phyloP scores from a whole-genome alignment of 768 basidiomycete species.

The Pisolithus tinctorius region DNA sequence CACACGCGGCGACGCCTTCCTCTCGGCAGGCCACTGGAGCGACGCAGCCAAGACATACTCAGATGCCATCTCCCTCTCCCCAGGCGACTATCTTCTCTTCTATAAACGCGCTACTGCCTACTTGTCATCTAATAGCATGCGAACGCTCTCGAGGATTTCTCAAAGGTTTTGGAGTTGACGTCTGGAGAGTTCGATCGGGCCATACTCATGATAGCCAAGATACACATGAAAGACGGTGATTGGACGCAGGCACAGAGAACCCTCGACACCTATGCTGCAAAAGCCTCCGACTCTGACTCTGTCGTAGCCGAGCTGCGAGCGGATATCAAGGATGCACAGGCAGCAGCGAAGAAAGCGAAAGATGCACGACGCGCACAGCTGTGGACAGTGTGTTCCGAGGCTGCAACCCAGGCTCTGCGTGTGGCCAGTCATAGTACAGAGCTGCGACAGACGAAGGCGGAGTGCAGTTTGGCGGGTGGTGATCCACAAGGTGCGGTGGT shows the following conservation, averaged over 20 bases:
- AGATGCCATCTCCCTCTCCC: constrained; percentile 73
- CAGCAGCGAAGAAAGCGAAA: constrained; percentile 54
- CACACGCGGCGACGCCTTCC: constrained; percentile 58
- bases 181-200: constrained; percentile 74
- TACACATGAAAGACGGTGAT: constrained; percentile 75
- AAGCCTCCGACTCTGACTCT: constrained; percentile 37
- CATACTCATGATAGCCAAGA: constrained; percentile 81
- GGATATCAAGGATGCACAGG: constrained; percentile 55
- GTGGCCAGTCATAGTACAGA: constrained; percentile 64
- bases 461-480: constrained; percentile 72
- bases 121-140: constrained; percentile 68
- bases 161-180: constrained; percentile 71
- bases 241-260: constrained; percentile 56
- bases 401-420: constrained; percentile 61
- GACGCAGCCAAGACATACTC: constrained; percentile 79
- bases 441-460: constrained; percentile 65
- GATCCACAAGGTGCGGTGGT: constrained; percentile 81
- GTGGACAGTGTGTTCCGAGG: constrained; percentile 78
- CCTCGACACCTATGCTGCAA: constrained; percentile 50
- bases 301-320: constrained; percentile 47
- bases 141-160: constrained; percentile 78
- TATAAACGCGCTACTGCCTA: constrained; percentile 93
- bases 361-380: constrained; percentile 58
- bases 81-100: constrained; percentile 79
- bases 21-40: constrained; percentile 69